Evolutionary conservation across 306 rosid genomes (phyloP).

Genomic region (Acacia acuminata): DNA sequence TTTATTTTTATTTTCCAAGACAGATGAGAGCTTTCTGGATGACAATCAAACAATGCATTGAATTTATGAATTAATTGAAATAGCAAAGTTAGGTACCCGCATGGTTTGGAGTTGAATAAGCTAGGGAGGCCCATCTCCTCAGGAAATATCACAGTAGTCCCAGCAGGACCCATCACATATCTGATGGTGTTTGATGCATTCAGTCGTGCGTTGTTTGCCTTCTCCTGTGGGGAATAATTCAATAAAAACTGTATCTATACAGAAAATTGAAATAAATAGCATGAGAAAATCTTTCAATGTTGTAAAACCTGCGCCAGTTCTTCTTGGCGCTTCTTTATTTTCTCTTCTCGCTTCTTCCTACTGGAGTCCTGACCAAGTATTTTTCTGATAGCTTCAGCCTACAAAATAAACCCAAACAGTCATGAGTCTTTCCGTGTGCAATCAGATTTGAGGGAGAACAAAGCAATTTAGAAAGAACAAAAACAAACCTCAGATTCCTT

Average conservation of each 20-base stretch:
- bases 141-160: slow-evolving; percentile 59
- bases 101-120: slow-evolving; percentile 43
- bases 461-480: background rate
- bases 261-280: background rate
- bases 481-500: slow-evolving; percentile 63
- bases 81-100: slow-evolving; percentile 34
- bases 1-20: slow-evolving; percentile 12
- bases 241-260: background rate
- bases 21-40: slow-evolving; percentile 18
- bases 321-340: slow-evolving; percentile 88
- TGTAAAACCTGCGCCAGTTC: slow-evolving; percentile 81
- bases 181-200: slow-evolving; percentile 59
- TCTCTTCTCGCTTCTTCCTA: slow-evolving; percentile 89
- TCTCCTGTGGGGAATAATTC: slow-evolving; percentile 47
- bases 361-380: slow-evolving; percentile 97
- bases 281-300: background rate
- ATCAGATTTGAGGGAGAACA: slow-evolving; percentile 2
- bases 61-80: slow-evolving; percentile 9
- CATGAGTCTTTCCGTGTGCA: slow-evolving; percentile 11
- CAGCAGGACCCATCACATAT: slow-evolving; percentile 59
- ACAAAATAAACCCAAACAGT: slow-evolving; percentile 31
- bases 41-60: slow-evolving; percentile 5
- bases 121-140: slow-evolving; percentile 65
- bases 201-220: slow-evolving; percentile 55
- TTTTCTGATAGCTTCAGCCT: slow-evolving; percentile 96